Percentiles rank a stretch among this genome's conserved stretches.
phyloP scores from a whole-genome alignment of 305 asterid species.

The Fraxinus greggii region DNA sequence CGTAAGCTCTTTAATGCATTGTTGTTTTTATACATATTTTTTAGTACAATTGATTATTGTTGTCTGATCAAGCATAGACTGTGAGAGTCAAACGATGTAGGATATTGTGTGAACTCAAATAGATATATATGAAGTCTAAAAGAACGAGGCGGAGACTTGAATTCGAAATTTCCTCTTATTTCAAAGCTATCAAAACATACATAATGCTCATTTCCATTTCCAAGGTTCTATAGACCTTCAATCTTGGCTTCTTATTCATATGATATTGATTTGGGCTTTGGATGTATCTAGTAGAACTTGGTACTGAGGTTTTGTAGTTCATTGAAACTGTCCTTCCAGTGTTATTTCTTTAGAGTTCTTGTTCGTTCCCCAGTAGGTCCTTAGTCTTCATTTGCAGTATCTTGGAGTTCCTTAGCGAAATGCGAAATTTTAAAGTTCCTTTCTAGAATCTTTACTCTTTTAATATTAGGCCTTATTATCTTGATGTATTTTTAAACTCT shows the following conservation, averaged over 20 bases:
- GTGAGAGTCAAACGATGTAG: background rate
- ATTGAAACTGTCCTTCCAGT: background rate
- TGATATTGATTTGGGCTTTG: background rate
- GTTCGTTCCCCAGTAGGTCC: background rate
- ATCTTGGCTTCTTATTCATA: background rate
- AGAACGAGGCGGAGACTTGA: background rate
- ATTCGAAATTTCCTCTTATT: background rate
- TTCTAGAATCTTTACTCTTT: background rate
- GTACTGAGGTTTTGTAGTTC: background rate
- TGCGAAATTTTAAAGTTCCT: background rate
- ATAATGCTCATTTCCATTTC: background rate
- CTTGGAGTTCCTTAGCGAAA: background rate
- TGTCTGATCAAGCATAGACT: background rate
- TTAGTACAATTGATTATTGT: slow-evolving; percentile 9
- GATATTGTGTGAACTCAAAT: background rate
- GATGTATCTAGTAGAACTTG: background rate
- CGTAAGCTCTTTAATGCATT: slow-evolving; percentile 47
- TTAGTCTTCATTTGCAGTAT: background rate
- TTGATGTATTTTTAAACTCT: background rate
- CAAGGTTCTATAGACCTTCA: background rate
- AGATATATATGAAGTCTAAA: background rate
- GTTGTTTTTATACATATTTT: background rate
- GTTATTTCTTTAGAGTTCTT: background rate
- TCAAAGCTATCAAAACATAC: background rate
- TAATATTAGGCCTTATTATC: background rate